Conservation (phyloP, 2,329 filamentous ascomycete genomes). For the Talaromyces atroroseus region DNA sequence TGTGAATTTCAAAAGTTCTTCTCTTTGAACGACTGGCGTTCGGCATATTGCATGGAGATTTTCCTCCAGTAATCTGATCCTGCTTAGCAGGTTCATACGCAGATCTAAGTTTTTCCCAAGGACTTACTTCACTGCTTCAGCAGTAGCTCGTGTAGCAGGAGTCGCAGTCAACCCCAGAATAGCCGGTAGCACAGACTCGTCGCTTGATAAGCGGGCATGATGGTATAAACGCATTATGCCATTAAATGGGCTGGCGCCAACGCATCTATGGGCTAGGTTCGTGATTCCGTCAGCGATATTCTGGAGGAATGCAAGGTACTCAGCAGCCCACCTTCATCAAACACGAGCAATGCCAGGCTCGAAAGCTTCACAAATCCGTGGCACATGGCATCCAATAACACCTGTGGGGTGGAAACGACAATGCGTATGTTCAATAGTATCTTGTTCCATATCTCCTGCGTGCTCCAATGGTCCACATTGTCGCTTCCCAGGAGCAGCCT, state of each 20-base stretch:
- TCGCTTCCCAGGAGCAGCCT: slow-evolving; percentile 63
- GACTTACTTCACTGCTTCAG: slow-evolving; percentile 49
- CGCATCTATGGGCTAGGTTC: slow-evolving; percentile 65
- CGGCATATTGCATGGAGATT: slow-evolving; percentile 65
- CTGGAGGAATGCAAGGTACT: neutral
- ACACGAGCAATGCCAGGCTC: slow-evolving; percentile 63
- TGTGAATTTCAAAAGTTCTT: slow-evolving; percentile 63
- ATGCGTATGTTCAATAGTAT: slow-evolving; percentile 61
- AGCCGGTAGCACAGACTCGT: slow-evolving; percentile 45
- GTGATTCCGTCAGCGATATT: neutral
- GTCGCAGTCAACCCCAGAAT: slow-evolving; percentile 79
- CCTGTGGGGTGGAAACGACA: slow-evolving; percentile 72
- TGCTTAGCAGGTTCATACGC: neutral
- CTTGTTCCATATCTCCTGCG: slow-evolving; percentile 60
- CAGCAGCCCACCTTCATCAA: slow-evolving; percentile 66
- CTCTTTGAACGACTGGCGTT: slow-evolving; percentile 62
- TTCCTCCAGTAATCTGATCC: slow-evolving; percentile 52
- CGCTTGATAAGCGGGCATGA: slow-evolving; percentile 31
- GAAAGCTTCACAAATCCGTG: slow-evolving; percentile 68
- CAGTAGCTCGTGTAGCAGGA: slow-evolving; percentile 59
- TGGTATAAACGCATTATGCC: slow-evolving; percentile 73
- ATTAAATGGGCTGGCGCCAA: slow-evolving; percentile 57
- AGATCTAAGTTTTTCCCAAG: neutral
- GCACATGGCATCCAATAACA: slow-evolving; percentile 66
- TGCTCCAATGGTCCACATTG: slow-evolving; percentile 67